Conservation (phyloP, 805 yeast genomes). For the Wickerhamomyces rabaulensis region DNA sequence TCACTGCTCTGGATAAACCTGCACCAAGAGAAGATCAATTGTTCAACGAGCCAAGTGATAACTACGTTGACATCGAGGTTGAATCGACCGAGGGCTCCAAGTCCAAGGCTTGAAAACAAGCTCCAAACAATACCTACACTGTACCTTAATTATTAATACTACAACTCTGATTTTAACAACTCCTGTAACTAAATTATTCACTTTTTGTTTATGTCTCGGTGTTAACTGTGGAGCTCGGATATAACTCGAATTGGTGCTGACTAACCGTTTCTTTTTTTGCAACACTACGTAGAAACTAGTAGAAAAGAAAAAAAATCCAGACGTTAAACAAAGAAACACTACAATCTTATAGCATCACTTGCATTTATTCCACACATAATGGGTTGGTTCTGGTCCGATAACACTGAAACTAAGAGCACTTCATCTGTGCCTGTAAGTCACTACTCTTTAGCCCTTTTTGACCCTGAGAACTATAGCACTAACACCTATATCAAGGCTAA, state of each 20-base stretch:
- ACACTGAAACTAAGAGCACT: slow-evolving; percentile 1
- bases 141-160: too few relatives aligned
- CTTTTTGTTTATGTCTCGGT: too few relatives aligned
- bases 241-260: background rate
- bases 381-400: slow-evolving; percentile 92
- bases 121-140: too few relatives aligned
- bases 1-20: slow-evolving; percentile 32
- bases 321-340: background rate
- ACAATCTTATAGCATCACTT: background rate
- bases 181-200: background rate
- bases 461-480: background rate
- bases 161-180: background rate
- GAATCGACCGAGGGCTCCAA: background rate
- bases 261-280: background rate
- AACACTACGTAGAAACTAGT: too few relatives aligned
- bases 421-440: background rate
- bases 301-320: background rate
- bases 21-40: background rate
- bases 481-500: slow-evolving; percentile 11
- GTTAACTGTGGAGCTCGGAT: background rate
- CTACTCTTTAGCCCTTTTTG: background rate
- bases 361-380: slow-evolving; percentile 28
- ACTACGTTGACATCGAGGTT: background rate
- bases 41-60: background rate
- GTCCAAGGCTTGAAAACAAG: background rate